Percentiles rank a stretch among this genome's conserved stretches.
These are phyloP conservation scores for Dactylella cylindrospora DNA, from an alignment of 2,329 filamentous ascomycete species.

Conservation along the genomic window DNA sequence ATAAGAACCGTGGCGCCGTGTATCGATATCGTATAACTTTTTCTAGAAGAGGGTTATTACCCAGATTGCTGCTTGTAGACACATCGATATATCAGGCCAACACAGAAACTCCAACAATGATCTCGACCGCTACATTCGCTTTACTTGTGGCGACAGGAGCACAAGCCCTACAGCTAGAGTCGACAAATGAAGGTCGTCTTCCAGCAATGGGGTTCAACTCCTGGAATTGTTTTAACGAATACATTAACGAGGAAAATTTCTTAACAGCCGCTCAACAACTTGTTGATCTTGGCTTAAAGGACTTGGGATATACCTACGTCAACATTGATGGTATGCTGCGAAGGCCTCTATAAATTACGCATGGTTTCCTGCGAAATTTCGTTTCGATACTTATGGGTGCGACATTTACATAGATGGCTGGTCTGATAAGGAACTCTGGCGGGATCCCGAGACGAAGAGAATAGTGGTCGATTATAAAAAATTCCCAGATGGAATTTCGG, in stretches of 20 bases:
- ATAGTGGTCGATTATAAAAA: conserved; percentile 57
- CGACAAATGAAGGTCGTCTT: conserved; percentile 46
- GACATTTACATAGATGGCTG: conserved; percentile 64
- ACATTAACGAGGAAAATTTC: conserved; percentile 59
- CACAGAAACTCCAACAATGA: background rate
- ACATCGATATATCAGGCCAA: conserved; percentile 13
- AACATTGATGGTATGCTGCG: conserved; percentile 53
- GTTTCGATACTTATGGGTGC: background rate
- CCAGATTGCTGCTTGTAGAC: too few relatives aligned
- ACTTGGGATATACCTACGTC: conserved; percentile 62
- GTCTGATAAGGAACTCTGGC: conserved; percentile 54
- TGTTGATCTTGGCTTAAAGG: conserved; percentile 57
- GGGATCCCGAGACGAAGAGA: conserved; percentile 54
- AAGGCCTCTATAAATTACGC: background rate
- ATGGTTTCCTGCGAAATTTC: too few relatives aligned
- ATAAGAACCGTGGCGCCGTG: too few relatives aligned
- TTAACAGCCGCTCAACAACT: conserved; percentile 56
- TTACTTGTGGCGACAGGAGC: conserved; percentile 9
- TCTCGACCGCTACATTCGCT: background rate
- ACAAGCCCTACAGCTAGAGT: conserved; percentile 21
- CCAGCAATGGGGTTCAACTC: conserved; percentile 58
- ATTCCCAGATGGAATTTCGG: conserved; percentile 63
- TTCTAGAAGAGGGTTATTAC: background rate
- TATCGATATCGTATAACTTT: too few relatives aligned
- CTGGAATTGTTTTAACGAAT: conserved; percentile 60